These are phyloP conservation scores for Ashbya aceris DNA, from an alignment of 1,139 yeast genomes.

Conservation along the genomic window DNA sequence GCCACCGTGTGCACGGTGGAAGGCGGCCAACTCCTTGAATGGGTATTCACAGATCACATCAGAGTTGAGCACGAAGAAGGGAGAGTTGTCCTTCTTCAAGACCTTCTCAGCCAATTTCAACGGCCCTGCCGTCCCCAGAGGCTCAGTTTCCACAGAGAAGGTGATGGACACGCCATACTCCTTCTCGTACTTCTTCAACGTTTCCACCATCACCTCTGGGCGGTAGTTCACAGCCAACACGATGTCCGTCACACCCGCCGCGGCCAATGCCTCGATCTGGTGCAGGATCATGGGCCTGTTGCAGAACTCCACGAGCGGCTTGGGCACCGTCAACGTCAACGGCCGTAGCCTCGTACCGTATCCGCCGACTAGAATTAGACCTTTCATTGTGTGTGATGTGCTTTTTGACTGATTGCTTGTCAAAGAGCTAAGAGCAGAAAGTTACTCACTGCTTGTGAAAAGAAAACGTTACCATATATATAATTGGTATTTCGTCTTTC, in stretches of 20 bases:
- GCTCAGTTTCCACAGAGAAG: constrained; percentile 98
- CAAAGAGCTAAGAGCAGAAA: too few species aligned
- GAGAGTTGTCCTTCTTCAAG: constrained; percentile 87
- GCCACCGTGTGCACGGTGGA: constrained; percentile 95
- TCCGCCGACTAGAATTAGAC: constrained; percentile 97
- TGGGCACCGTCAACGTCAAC: constrained; percentile 90
- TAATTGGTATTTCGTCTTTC: too few species aligned
- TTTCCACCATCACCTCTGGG: constrained; percentile 97
- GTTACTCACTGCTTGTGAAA: too few species aligned
- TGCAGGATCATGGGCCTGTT: constrained; percentile 96
- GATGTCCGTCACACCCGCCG: constrained; percentile 97
- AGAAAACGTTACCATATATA: too few species aligned
- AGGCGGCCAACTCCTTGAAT: constrained; percentile 79
- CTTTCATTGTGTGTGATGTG: constrained; percentile 57
- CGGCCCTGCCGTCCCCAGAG: constrained; percentile 99
- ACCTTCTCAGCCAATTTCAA: constrained; percentile 92
- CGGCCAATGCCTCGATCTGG: constrained; percentile 96
- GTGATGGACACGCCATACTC: constrained; percentile 92
- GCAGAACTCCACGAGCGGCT: constrained; percentile 97
- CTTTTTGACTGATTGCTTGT: too few species aligned
- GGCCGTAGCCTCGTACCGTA: constrained; percentile 99
- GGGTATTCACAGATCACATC: constrained; percentile 99
- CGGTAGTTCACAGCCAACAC: constrained; percentile 98
- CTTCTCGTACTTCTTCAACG: constrained; percentile 87
- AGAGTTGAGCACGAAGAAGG: constrained; percentile 95